Evolutionary conservation across 176 grass and related monocot genomes (phyloP).

Genomic region (Aegilops bicornis): DNA sequence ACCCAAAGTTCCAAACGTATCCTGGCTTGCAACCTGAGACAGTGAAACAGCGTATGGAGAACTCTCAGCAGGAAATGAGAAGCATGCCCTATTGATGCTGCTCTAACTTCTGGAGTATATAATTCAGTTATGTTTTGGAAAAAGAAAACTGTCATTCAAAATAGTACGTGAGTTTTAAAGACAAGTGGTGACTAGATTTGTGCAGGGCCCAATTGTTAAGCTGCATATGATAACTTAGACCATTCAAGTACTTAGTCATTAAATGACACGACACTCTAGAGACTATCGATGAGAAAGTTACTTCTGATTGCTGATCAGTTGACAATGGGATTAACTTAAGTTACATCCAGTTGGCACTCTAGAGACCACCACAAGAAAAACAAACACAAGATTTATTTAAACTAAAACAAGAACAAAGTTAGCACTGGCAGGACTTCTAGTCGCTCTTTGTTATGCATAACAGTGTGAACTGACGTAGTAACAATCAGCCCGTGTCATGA

Average conservation of each 20-base stretch:
- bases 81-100: background rate
- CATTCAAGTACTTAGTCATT: background rate
- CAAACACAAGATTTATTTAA: too few relatives aligned
- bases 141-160: background rate
- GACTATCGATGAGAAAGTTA: background rate
- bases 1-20: slow-evolving; percentile 96
- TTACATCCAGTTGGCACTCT: slow-evolving; percentile 14
- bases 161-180: background rate
- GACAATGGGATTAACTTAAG: background rate
- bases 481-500: slow-evolving; percentile 1
- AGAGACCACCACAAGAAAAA: too few relatives aligned
- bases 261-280: slow-evolving; percentile 1
- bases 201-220: background rate
- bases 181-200: background rate
- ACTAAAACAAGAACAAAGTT: background rate
- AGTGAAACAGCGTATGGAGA: slow-evolving; percentile 23
- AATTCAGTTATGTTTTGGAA: background rate
- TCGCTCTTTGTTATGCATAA: background rate
- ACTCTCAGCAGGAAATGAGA: slow-evolving; percentile 25
- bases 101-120: background rate
- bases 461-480: slow-evolving; percentile 7
- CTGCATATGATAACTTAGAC: background rate
- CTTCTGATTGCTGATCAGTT: background rate
- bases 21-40: slow-evolving; percentile 91
- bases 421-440: slow-evolving; percentile 6